Evolutionary conservation across 2,329 filamentous ascomycete genomes (phyloP).

Genomic region (Onygena corvina): DNA sequence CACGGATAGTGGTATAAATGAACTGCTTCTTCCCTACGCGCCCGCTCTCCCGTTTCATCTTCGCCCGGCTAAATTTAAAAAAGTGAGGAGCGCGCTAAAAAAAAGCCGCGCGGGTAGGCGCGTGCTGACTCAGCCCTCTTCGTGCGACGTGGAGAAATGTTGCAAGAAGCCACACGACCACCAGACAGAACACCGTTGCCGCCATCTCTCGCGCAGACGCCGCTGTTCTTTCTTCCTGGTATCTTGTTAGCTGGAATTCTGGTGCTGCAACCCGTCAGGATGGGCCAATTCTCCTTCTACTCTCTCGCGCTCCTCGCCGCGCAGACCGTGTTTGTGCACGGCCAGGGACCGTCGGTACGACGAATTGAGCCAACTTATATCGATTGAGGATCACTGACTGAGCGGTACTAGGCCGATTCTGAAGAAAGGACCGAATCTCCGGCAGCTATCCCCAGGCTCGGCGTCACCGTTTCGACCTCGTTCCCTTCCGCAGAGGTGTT

Average conservation of each 20-base stretch:
- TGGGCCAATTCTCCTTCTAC: slow-evolving; percentile 64
- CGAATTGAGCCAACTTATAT: slow-evolving; percentile 6
- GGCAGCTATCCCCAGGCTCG: slow-evolving; percentile 50
- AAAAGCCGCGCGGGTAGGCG: not conserved
- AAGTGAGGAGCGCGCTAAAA: not conserved
- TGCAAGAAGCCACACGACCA: not conserved
- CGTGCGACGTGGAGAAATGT: slow-evolving; percentile 10
- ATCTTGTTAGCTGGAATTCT: slow-evolving; percentile 8
- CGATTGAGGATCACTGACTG: slow-evolving; percentile 12
- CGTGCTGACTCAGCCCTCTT: slow-evolving; percentile 10
- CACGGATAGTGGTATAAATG: slow-evolving; percentile 7
- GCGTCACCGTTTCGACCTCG: slow-evolving; percentile 44
- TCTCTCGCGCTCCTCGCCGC: slow-evolving; percentile 60
- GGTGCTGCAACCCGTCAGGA: slow-evolving; percentile 32
- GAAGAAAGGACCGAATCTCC: slow-evolving; percentile 53
- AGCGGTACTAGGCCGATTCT: slow-evolving; percentile 33
- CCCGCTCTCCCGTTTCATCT: not conserved
- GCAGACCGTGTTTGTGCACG: slow-evolving; percentile 53
- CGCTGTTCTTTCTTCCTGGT: slow-evolving; percentile 5
- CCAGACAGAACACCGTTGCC: not conserved
- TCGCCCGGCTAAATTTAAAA: not conserved
- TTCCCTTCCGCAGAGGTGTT: slow-evolving; percentile 68
- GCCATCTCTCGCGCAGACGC: not conserved
- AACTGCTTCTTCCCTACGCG: not conserved
- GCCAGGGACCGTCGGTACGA: slow-evolving; percentile 50